Conservation (phyloP, 352 stramenopile genomes). For the Globisporangium nodosum region DNA sequence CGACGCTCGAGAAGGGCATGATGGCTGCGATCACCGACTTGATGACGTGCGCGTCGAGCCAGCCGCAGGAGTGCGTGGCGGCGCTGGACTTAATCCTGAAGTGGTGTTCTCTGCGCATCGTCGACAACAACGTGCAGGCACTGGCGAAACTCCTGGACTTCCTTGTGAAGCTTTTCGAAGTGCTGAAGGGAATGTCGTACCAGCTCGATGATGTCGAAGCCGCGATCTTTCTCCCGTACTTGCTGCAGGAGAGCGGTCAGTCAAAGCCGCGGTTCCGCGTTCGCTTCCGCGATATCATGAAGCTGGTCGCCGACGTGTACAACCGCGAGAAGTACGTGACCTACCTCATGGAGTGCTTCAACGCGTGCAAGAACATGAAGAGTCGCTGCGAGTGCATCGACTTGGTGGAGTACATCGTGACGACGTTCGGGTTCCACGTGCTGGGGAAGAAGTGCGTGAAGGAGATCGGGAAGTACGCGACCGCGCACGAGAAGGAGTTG, state of each 20-base stretch:
- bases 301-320: slow-evolving; percentile 74
- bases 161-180: slow-evolving; percentile 74
- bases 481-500: slow-evolving; percentile 77
- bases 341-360: slow-evolving; percentile 82
- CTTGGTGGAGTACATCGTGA: slow-evolving; percentile 72
- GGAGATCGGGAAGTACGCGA: slow-evolving; percentile 75
- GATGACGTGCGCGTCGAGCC: slow-evolving; percentile 51
- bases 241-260: slow-evolving; percentile 82
- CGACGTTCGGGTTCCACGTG: slow-evolving; percentile 46
- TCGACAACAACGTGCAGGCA: slow-evolving; percentile 87
- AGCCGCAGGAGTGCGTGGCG: slow-evolving; percentile 60
- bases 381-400: slow-evolving; percentile 84
- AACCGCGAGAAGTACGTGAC: slow-evolving; percentile 65
- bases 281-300: slow-evolving; percentile 83
- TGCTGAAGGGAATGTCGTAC: slow-evolving; percentile 61
- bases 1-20: slow-evolving; percentile 80
- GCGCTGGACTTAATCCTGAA: slow-evolving; percentile 80
- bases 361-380: slow-evolving; percentile 81
- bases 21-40: slow-evolving; percentile 71
- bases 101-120: slow-evolving; percentile 79
- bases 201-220: slow-evolving; percentile 81
- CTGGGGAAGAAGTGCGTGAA: slow-evolving; percentile 73
- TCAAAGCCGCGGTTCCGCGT: slow-evolving; percentile 79
- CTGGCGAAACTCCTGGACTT: slow-evolving; percentile 80
- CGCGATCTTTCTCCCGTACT: slow-evolving; percentile 71